phyloP scores from a whole-genome alignment of 352 stramenopile species.

The Globisporangium recalcitrans region DNA sequence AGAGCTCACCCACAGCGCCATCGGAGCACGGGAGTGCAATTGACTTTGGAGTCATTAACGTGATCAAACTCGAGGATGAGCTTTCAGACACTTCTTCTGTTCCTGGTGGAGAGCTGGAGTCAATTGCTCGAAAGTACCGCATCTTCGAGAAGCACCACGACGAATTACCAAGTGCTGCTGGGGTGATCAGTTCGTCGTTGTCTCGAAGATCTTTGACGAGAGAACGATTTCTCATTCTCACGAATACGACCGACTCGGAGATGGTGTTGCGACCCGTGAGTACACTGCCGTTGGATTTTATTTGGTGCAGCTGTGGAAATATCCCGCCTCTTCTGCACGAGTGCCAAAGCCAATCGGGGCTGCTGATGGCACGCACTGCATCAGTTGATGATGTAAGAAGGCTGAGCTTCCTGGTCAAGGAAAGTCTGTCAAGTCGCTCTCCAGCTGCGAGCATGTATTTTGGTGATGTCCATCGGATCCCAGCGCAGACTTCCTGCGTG shows the following conservation, averaged over 20 bases:
- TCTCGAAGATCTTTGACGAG: conserved; percentile 11
- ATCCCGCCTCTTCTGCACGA: conserved; percentile 5
- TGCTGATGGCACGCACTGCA: conserved; percentile 24
- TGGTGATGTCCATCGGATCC: conserved; percentile 39
- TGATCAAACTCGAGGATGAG: conserved; percentile 73
- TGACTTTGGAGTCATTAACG: conserved; percentile 58
- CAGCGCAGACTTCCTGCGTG: conserved; percentile 38
- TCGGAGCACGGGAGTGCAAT: conserved; percentile 15
- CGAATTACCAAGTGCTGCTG: background rate
- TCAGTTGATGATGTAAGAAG: conserved; percentile 28
- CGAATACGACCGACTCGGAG: conserved; percentile 46
- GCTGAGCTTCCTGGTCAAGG: conserved; percentile 12
- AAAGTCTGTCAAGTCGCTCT: background rate
- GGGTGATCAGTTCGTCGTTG: background rate
- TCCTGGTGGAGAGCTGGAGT: conserved; percentile 29
- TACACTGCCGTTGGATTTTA: conserved; percentile 59
- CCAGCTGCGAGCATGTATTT: conserved; percentile 36
- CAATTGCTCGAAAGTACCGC: conserved; percentile 45
- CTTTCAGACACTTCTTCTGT: conserved; percentile 26
- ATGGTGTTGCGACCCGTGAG: conserved; percentile 67
- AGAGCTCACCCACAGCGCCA: background rate
- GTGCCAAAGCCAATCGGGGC: conserved; percentile 10
- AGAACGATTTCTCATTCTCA: conserved; percentile 36
- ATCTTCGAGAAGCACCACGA: conserved; percentile 40
- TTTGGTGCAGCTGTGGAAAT: conserved; percentile 33